Evolutionary conservation across 2,329 filamentous ascomycete species (phyloP).

Genomic region (Trichoderma cornu-damae): DNA sequence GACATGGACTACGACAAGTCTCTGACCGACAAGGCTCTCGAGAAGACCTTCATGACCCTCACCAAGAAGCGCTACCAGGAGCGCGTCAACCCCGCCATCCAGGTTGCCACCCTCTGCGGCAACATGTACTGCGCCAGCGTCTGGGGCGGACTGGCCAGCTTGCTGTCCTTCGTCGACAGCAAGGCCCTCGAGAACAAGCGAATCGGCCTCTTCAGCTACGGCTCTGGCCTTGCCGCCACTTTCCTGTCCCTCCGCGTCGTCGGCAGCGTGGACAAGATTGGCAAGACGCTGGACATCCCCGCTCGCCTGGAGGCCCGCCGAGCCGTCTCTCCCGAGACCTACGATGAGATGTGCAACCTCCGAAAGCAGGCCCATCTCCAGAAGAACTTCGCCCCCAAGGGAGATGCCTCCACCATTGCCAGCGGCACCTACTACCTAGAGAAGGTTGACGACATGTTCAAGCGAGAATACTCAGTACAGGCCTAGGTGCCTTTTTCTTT

Average conservation of each 20-base stretch:
- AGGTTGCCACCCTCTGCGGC: conserved; percentile 71
- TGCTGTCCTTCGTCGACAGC: conserved; percentile 60
- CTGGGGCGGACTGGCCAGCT: conserved; percentile 68
- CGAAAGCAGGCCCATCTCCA: conserved; percentile 79
- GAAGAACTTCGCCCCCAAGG: conserved; percentile 69
- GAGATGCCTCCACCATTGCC: conserved; percentile 60
- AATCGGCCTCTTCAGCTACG: conserved; percentile 73
- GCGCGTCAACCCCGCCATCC: conserved; percentile 66
- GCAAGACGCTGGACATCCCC: conserved; percentile 64
- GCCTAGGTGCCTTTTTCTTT: conserved; percentile 42
- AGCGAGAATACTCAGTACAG: conserved; percentile 71
- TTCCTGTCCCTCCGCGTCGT: conserved; percentile 70
- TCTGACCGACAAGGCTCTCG: conserved; percentile 72
- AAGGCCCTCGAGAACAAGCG: conserved; percentile 65
- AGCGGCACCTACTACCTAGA: conserved; percentile 72
- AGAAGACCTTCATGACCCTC: conserved; percentile 81
- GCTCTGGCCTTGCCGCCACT: conserved; percentile 66
- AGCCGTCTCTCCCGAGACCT: conserved; percentile 63
- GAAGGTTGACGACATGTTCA: conserved; percentile 81
- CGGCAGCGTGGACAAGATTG: conserved; percentile 63
- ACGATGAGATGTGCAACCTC: conserved; percentile 74
- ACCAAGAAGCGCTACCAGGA: conserved; percentile 81
- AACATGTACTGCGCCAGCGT: conserved; percentile 68
- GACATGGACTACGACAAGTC: conserved; percentile 77
- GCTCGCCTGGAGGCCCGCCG: conserved; percentile 61